Percentiles rank a stretch among this genome's conserved stretches.
phyloP scores from a whole-genome alignment of 495 filamentous ascomycete species.

The Sordaria brevicollis region DNA sequence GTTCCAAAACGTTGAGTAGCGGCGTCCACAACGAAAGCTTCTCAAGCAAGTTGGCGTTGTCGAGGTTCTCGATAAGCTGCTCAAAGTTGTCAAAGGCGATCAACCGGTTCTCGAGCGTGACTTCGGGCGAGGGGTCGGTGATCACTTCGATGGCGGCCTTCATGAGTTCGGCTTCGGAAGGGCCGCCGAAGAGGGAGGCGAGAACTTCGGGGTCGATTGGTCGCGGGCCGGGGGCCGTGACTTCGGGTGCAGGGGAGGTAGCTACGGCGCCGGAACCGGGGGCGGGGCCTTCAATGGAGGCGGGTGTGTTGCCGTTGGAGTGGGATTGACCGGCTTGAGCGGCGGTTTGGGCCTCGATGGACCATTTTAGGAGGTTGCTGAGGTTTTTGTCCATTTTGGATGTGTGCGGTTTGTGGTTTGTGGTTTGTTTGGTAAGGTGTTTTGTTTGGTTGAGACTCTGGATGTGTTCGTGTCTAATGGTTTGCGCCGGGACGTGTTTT shows the following conservation, averaged over 20 bases:
- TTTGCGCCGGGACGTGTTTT: background rate
- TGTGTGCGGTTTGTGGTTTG: conserved; percentile 1
- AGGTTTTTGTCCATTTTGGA: conserved; percentile 35
- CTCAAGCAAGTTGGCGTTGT: conserved; percentile 91
- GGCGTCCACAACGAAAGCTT: conserved; percentile 71
- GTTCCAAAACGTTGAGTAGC: conserved; percentile 54
- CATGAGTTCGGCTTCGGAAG: conserved; percentile 87
- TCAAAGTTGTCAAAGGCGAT: conserved; percentile 95
- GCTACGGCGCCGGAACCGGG: conserved; percentile 21
- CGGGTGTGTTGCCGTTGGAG: conserved; percentile 26
- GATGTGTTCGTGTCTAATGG: background rate
- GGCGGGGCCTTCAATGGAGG: conserved; percentile 3
- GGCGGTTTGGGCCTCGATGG: conserved; percentile 59
- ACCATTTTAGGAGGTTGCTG: conserved; percentile 81
- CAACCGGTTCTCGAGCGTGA: conserved; percentile 65
- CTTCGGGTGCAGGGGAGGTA: conserved; percentile 27
- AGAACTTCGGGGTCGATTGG: conserved; percentile 50
- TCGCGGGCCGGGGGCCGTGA: conserved; percentile 13
- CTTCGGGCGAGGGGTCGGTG: conserved; percentile 43
- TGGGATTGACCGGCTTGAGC: conserved; percentile 32
- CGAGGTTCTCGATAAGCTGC: conserved; percentile 78
- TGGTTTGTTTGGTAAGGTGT: background rate
- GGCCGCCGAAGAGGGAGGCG: conserved; percentile 61
- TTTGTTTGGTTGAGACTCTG: background rate
- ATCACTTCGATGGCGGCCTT: conserved; percentile 67